Evolutionary conservation across 2,329 filamentous ascomycete species (phyloP).

Genomic region (Epichloe brachyelytri): DNA sequence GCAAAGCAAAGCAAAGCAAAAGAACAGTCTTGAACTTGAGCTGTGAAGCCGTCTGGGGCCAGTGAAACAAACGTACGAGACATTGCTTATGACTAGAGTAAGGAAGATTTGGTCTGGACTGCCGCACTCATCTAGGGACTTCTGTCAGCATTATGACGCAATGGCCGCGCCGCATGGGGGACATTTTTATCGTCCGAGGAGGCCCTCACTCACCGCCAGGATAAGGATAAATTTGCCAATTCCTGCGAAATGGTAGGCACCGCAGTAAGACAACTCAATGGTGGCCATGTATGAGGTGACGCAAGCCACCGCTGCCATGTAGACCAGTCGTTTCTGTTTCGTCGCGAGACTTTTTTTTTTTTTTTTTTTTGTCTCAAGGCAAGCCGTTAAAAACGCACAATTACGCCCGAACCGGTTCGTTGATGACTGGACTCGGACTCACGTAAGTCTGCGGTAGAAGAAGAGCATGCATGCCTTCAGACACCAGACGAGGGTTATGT

Average conservation of each 20-base stretch:
- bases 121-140: constrained; percentile 10
- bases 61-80: constrained; percentile 7
- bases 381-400: too few species aligned
- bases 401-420: too few species aligned
- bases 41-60: too few species aligned
- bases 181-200: background rate
- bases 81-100: constrained; percentile 12
- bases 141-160: background rate
- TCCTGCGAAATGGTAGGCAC: constrained; percentile 12
- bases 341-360: constrained; percentile 9
- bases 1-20: background rate
- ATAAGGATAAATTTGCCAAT: constrained; percentile 15
- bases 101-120: constrained; percentile 11
- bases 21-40: background rate
- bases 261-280: constrained; percentile 10
- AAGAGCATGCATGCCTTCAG: constrained; percentile 26
- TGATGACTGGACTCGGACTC: constrained; percentile 5
- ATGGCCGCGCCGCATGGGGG: too few species aligned
- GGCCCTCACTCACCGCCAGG: constrained; percentile 9
- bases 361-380: too few species aligned
- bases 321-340: constrained; percentile 10
- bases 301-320: constrained; percentile 9
- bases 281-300: constrained; percentile 9
- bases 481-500: constrained; percentile 25
- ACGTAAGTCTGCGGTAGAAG: constrained; percentile 26